Evolutionary conservation across 1,284 basidiomycete genomes (phyloP).

Genomic region (Trichosporon asahii): DNA sequence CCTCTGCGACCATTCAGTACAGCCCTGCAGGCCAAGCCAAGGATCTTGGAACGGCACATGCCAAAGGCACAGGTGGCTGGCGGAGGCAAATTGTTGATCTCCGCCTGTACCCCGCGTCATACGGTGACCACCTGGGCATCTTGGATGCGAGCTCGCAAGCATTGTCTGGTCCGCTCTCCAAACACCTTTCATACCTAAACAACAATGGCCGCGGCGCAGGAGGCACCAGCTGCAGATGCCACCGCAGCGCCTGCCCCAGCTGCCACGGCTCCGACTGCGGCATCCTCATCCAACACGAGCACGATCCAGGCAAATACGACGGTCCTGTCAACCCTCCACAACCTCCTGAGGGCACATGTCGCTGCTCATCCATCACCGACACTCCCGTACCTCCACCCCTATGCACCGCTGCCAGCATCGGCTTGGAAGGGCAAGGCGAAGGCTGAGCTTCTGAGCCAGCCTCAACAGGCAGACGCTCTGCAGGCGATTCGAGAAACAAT

Average conservation of each 20-base stretch:
- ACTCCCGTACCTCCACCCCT: constrained; percentile 33
- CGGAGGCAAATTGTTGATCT: constrained; percentile 2
- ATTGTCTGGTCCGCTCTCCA: neutral
- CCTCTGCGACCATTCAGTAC: neutral
- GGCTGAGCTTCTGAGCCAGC: constrained; percentile 17
- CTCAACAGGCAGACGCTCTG: constrained; percentile 27
- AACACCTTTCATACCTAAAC: neutral
- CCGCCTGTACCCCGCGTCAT: neutral
- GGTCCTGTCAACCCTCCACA: constrained; percentile 28
- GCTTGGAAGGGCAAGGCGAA: constrained; percentile 24
- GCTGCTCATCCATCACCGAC: constrained; percentile 24
- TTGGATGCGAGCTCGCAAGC: no score
- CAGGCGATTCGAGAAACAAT: constrained; percentile 37
- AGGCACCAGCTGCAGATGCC: neutral
- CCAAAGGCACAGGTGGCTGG: neutral
- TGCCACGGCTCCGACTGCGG: neutral
- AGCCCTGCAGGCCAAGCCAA: neutral
- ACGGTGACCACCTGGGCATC: neutral
- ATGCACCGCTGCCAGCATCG: constrained; percentile 24
- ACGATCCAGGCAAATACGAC: constrained; percentile 16
- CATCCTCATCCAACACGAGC: neutral
- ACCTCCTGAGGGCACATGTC: constrained; percentile 26
- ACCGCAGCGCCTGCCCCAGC: neutral
- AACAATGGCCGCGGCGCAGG: neutral
- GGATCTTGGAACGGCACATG: neutral